Conservation (phyloP, 129 eudicot species). For the Flaveria brownii region DNA sequence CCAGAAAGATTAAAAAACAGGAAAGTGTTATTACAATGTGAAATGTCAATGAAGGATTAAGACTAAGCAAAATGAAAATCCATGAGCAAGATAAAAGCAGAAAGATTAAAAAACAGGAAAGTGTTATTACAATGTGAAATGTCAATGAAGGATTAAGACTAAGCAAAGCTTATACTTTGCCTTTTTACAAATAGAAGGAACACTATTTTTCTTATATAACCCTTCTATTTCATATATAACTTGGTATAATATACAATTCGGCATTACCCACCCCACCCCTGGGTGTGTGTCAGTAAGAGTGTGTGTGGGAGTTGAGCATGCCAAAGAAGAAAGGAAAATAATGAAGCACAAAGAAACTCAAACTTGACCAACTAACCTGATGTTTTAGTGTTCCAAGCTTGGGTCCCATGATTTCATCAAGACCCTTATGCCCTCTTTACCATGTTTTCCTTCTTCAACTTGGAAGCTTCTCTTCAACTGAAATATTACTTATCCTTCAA, state of each 20-base stretch:
- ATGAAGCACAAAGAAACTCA: conserved; percentile 5
- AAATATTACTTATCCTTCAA: conserved; percentile 10
- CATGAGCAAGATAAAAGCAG: too few relatives aligned
- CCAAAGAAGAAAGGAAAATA: not conserved
- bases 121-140: not conserved
- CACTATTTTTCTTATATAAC: not conserved
- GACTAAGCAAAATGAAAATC: not conserved
- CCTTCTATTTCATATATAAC: not conserved
- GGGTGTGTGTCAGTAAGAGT: not conserved
- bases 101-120: too few relatives aligned
- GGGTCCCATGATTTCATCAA: conserved; percentile 19
- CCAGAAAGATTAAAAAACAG: not conserved
- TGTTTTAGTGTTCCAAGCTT: conserved; percentile 3
- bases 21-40: not conserved
- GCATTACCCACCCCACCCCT: not conserved
- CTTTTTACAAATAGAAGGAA: not conserved
- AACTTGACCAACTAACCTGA: conserved; percentile 19
- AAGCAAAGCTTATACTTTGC: not conserved
- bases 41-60: not conserved
- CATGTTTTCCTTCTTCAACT: conserved; percentile 19
- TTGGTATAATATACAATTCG: not conserved
- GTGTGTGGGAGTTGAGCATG: not conserved
- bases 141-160: not conserved
- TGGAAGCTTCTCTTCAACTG: conserved; percentile 26
- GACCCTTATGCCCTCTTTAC: conserved; percentile 12